A percentile compares a stretch with the other conserved stretches of the same genome.
These are phyloP conservation scores for Vitellaria paradoxa DNA, from an alignment of 179 eudicot species.

Conservation along the genomic window DNA sequence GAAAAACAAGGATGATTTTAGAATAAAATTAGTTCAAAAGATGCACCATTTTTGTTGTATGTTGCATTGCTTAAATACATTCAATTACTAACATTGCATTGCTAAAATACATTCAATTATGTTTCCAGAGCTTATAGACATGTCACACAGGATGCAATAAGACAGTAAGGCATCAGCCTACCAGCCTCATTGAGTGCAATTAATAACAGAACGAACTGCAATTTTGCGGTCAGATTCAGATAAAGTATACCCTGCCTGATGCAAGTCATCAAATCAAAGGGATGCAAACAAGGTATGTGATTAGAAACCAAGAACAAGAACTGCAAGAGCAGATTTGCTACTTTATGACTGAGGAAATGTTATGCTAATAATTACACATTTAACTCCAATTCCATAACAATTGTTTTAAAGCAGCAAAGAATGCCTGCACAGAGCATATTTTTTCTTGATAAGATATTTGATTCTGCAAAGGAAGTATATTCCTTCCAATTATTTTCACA, in stretches of 20 bases:
- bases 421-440: too few species aligned
- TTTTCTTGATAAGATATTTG: too few species aligned
- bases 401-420: too few species aligned
- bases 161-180: neutral
- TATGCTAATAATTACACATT: too few species aligned
- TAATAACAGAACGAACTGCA: neutral
- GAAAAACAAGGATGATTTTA: neutral
- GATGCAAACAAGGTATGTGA: too few species aligned
- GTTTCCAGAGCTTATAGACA: too few species aligned
- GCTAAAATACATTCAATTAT: neutral
- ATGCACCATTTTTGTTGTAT: too few species aligned
- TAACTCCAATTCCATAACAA: too few species aligned
- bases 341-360: neutral
- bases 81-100: too few species aligned
- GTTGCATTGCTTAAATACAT: too few species aligned
- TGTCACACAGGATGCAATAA: neutral
- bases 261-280: neutral
- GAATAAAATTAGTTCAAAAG: neutral
- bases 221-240: neutral
- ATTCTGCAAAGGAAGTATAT: too few species aligned
- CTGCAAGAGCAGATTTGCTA: neutral
- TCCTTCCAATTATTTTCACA: too few species aligned
- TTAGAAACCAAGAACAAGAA: neutral
- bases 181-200: neutral
- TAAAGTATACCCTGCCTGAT: conserved; percentile 9